These are phyloP conservation scores for Gossypium mustelinum DNA, from an alignment of 345 rosid genomes.

Conservation along the genomic window DNA sequence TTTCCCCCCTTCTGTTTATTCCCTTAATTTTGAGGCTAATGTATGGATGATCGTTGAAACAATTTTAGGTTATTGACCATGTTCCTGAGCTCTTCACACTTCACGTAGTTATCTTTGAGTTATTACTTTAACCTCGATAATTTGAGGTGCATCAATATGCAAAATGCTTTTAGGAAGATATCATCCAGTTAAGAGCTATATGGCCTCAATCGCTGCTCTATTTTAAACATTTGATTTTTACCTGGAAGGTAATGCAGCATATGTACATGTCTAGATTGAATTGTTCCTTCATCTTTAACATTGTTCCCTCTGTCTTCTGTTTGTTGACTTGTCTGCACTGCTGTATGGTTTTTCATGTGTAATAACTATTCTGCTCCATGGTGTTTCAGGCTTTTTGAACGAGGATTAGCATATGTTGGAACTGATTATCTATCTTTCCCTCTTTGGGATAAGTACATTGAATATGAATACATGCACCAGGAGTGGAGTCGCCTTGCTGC, in stretches of 20 bases:
- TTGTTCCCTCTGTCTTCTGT: conserved; percentile 35
- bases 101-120: conserved; percentile 27
- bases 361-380: conserved; percentile 25
- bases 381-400: conserved; percentile 77
- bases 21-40: conserved; percentile 32
- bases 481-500: conserved; percentile 74
- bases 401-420: conserved; percentile 85
- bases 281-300: conserved; percentile 56
- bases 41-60: conserved; percentile 28
- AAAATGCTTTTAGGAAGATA: conserved; percentile 94
- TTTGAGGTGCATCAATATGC: conserved; percentile 72
- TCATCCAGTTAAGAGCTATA: conserved; percentile 77
- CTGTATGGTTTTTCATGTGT: conserved; percentile 12
- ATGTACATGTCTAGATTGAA: conserved; percentile 76
- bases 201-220: conserved; percentile 78
- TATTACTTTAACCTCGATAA: conserved; percentile 52
- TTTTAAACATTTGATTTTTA: conserved; percentile 75
- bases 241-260: conserved; percentile 90
- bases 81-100: conserved; percentile 24
- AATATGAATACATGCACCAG: conserved; percentile 85
- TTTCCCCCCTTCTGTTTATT: conserved; percentile 31
- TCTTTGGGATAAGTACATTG: conserved; percentile 94
- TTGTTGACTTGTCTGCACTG: conserved; percentile 30
- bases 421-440: conserved; percentile 77
- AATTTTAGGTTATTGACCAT: conserved; percentile 28